Evolutionary conservation across 2,329 filamentous ascomycete genomes (phyloP), one percentile per base, ranked within the genome.

Genomic region (Madurella mycetomatis): DNA sequence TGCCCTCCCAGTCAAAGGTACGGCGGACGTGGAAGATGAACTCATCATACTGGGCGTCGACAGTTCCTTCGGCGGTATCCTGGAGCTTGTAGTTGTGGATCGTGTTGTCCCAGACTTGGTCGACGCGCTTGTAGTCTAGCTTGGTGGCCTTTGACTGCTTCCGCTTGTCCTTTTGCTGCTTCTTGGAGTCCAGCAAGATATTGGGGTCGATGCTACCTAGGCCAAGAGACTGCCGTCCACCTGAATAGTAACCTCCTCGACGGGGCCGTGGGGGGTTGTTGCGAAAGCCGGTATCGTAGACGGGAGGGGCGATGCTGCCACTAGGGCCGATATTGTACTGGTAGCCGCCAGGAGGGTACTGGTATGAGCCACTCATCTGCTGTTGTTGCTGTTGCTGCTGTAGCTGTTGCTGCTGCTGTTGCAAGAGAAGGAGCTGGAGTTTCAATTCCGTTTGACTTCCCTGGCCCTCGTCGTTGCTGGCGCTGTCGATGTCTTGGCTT

Each of bases 1-100:
- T 90, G 58, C 90, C 89, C 62, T 94, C 88, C 82, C 83, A 90
- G 68, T 92, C 86, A 67, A 96, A 95, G 13, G 82, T 86, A 51
- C 91, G 81, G 15, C 89, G 83, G 15, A 96, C 87, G 19, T 90
- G 88, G 68, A 96, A 95, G 31, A 90, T 79, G 67, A 86, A 94
- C 56, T 88, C 83, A 56, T 92, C 85, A 68, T 90, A 92, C 61
- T 88, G 70, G 0, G 72, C 66, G n/a, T 76, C 75, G 3, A 66
- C 63, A 1, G 66, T 64, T 25, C 72, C 65, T 49, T 81, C 74
- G 13, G 77, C 72, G 7, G 77, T 82, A 43, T 81, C 74, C 51
- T 82, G 79, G 2, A 84, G 72, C 60, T 77, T 81, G 70, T 71
- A 81, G 55, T 76, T 73, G 61, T 80, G 76, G 9, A 75, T 71